A percentile compares a stretch with the other conserved stretches of the same genome.
phyloP scores from a whole-genome alignment of 768 basidiomycete species.

The Imleria badia region DNA sequence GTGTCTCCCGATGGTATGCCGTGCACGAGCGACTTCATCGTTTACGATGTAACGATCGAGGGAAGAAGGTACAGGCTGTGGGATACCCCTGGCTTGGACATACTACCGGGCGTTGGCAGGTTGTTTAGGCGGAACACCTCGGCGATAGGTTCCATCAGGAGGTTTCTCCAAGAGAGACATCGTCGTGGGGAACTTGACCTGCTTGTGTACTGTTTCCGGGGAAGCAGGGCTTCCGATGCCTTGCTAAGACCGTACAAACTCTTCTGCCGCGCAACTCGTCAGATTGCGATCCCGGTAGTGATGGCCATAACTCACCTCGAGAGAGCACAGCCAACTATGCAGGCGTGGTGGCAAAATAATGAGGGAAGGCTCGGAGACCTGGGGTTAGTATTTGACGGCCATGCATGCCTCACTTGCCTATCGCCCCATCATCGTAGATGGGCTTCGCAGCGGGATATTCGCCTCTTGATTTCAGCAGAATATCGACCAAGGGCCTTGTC shows the following conservation, averaged over 20 bases:
- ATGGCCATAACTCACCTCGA: constrained; percentile 41
- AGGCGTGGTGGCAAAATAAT: constrained; percentile 34
- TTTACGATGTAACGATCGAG: constrained; percentile 24
- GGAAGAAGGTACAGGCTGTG: constrained; percentile 23
- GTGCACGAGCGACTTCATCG: constrained; percentile 30
- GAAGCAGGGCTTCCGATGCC: constrained; percentile 14
- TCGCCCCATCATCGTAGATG: constrained; percentile 14
- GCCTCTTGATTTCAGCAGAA: constrained; percentile 9
- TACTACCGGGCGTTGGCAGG: background rate
- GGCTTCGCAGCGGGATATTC: constrained; percentile 19
- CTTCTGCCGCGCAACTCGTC: constrained; percentile 36
- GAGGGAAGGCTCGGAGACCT: constrained; percentile 12
- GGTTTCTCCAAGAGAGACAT: constrained; percentile 33
- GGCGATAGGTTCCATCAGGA: constrained; percentile 11
- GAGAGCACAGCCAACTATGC: constrained; percentile 26
- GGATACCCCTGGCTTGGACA: constrained; percentile 35
- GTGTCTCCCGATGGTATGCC: constrained; percentile 30
- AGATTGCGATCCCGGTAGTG: constrained; percentile 34
- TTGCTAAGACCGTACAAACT: constrained; percentile 16
- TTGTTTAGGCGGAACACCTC: constrained; percentile 7
- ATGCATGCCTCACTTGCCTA: constrained; percentile 31
- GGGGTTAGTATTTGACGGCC: constrained; percentile 26
- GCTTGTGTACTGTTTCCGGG: constrained; percentile 23
- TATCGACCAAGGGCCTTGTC: background rate
- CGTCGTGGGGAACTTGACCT: constrained; percentile 19